Conservation (phyloP, 768 basidiomycete species). For the Trametes cingulata region DNA sequence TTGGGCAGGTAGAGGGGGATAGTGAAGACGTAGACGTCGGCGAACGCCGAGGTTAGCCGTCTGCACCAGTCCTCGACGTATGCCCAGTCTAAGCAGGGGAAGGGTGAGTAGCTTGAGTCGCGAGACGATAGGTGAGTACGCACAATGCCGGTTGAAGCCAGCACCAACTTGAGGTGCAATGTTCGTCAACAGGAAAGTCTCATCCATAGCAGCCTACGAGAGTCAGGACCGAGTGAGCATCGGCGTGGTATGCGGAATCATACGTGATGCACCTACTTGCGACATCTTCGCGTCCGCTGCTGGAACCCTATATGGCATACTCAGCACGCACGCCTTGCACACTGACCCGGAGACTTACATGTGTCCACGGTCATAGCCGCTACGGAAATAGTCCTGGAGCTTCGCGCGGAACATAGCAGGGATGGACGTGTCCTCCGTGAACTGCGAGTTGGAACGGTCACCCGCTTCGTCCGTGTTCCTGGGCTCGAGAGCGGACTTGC, state of each 20-base stretch:
- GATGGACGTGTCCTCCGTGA: slow-evolving; percentile 80
- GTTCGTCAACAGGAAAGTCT: slow-evolving; percentile 93
- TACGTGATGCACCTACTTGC: slow-evolving; percentile 48
- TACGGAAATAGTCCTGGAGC: slow-evolving; percentile 86
- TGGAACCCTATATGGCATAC: slow-evolving; percentile 65
- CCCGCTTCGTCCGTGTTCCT: slow-evolving; percentile 44
- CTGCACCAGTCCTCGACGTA: slow-evolving; percentile 97
- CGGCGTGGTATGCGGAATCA: neutral
- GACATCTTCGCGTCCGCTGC: slow-evolving; percentile 94
- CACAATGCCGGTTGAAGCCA: slow-evolving; percentile 97
- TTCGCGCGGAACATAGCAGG: slow-evolving; percentile 79
- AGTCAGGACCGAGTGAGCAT: neutral
- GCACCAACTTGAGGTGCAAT: slow-evolving; percentile 98
- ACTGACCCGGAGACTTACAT: slow-evolving; percentile 58
- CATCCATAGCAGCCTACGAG: slow-evolving; percentile 83
- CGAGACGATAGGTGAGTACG: slow-evolving; percentile 28
- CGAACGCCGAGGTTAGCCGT: slow-evolving; percentile 79
- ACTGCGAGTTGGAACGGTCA: slow-evolving; percentile 75
- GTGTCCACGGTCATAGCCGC: slow-evolving; percentile 95
- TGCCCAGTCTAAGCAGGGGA: slow-evolving; percentile 76
- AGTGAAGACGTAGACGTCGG: slow-evolving; percentile 97
- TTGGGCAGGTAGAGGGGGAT: slow-evolving; percentile 94
- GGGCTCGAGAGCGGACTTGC: slow-evolving; percentile 43
- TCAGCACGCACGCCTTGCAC: neutral
- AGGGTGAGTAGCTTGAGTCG: neutral